Evolutionary conservation across 495 filamentous ascomycete species (phyloP).

Genomic region (Aspergillus cristatus): DNA sequence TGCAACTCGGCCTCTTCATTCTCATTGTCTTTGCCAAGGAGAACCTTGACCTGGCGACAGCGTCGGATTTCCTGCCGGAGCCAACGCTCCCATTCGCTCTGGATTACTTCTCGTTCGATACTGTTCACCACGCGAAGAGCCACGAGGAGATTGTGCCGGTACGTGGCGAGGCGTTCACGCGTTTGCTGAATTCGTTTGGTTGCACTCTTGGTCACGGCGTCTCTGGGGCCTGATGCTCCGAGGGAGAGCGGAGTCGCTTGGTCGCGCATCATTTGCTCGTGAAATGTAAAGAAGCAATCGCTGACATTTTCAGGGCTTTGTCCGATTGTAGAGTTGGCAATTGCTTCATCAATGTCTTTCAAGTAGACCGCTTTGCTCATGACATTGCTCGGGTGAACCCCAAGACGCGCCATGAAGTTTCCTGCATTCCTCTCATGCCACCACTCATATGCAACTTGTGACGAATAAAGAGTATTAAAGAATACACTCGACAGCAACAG

Average conservation of each 20-base stretch:
- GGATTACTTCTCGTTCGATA: conserved; percentile 75
- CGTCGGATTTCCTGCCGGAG: conserved; percentile 58
- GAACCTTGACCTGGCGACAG: conserved; percentile 52
- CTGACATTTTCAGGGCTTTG: conserved; percentile 24
- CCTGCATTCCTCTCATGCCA: conserved; percentile 76
- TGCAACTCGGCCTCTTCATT: conserved; percentile 18
- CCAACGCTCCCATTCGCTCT: conserved; percentile 88
- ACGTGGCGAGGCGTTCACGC: conserved; percentile 68
- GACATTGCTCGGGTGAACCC: conserved; percentile 64
- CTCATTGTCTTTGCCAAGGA: conserved; percentile 30
- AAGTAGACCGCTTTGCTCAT: conserved; percentile 85
- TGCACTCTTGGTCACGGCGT: conserved; percentile 45
- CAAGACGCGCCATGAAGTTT: conserved; percentile 69
- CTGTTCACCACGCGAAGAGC: conserved; percentile 84
- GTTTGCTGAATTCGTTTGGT: conserved; percentile 63
- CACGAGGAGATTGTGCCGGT: conserved; percentile 88
- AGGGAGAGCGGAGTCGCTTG: conserved; percentile 17
- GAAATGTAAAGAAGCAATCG: conserved; percentile 38
- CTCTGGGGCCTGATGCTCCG: conserved; percentile 25
- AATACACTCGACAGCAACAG: conserved; percentile 57
- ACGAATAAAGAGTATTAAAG: conserved; percentile 63
- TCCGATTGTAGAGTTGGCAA: conserved; percentile 34
- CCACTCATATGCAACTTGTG: conserved; percentile 60
- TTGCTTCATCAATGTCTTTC: conserved; percentile 66
- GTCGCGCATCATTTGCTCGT: conserved; percentile 29